Percentiles rank a stretch among this genome's conserved stretches.
Conservation (phyloP, 345 rosid genomes). For the Populus simonii region DNA sequence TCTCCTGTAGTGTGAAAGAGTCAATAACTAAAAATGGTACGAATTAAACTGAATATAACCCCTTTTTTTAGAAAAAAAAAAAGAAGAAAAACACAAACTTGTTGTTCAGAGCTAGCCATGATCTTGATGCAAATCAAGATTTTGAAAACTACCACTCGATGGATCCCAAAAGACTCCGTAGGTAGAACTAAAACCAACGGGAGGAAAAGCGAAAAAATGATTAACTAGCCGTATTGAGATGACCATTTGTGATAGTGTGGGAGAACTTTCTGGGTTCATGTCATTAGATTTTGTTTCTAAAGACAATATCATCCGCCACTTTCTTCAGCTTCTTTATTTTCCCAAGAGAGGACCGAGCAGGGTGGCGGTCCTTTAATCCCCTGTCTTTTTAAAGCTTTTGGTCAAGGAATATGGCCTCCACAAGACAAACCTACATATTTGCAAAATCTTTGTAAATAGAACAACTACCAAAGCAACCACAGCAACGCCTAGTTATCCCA, state of each 20-base stretch:
- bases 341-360: constrained; percentile 18
- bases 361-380: constrained; percentile 30
- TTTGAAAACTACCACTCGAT: too few species aligned
- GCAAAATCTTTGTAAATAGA: not conserved
- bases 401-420: constrained; percentile 36
- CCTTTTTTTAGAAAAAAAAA: too few species aligned
- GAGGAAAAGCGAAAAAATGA: not conserved
- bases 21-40: not conserved
- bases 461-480: not conserved
- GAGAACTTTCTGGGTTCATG: constrained; percentile 3
- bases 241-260: constrained; percentile 36
- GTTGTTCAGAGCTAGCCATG: too few species aligned
- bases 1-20: constrained; percentile 42
- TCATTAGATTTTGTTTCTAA: constrained; percentile 30
- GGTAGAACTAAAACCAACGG: not conserved
- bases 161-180: not conserved
- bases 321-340: constrained; percentile 18
- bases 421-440: constrained; percentile 7
- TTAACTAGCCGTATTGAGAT: constrained; percentile 18
- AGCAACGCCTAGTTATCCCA: too few species aligned
- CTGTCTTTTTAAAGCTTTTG: constrained; percentile 19
- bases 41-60: too few species aligned
- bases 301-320: not conserved
- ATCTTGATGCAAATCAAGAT: too few species aligned
- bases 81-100: not conserved